Conservation (phyloP, 495 filamentous ascomycete genomes). For the Monascus purpureus region DNA sequence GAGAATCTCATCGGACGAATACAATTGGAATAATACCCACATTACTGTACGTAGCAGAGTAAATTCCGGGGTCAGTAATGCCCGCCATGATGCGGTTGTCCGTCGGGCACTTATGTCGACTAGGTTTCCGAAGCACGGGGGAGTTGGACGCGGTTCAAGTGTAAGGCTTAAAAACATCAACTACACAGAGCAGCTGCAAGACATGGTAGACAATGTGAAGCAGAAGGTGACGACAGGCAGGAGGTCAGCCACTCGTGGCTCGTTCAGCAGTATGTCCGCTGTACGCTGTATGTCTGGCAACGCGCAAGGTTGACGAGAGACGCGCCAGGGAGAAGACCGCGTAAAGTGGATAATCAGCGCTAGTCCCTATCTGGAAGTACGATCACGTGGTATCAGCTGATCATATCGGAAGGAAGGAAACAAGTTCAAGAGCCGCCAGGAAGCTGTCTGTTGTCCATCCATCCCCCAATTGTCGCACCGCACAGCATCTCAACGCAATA, state of each 20-base stretch:
- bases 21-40: conserved; percentile 36
- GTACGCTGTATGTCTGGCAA: conserved; percentile 8
- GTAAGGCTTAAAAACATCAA: conserved; percentile 2
- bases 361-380: conserved; percentile 16
- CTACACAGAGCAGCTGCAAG: too few species aligned
- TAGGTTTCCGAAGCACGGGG: conserved; percentile 10
- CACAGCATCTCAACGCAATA: conserved; percentile 14
- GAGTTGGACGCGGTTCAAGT: conserved; percentile 5
- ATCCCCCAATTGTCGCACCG: conserved; percentile 4
- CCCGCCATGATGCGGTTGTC: conserved; percentile 26
- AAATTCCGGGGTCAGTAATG: conserved; percentile 40
- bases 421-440: conserved; percentile 18
- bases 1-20: conserved; percentile 1
- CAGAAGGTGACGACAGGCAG: too few species aligned
- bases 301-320: conserved; percentile 14
- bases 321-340: conserved; percentile 12
- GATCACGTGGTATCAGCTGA: conserved; percentile 14
- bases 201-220: too few species aligned
- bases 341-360: conserved; percentile 16
- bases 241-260: conserved; percentile 14
- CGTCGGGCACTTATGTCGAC: conserved; percentile 10
- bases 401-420: conserved; percentile 19
- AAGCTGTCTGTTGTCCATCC: conserved; percentile 11
- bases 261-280: conserved; percentile 7
- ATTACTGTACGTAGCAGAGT: conserved; percentile 88